phyloP scores from a whole-genome alignment of 352 stramenopile species.

The Phytophthora foliorum region DNA sequence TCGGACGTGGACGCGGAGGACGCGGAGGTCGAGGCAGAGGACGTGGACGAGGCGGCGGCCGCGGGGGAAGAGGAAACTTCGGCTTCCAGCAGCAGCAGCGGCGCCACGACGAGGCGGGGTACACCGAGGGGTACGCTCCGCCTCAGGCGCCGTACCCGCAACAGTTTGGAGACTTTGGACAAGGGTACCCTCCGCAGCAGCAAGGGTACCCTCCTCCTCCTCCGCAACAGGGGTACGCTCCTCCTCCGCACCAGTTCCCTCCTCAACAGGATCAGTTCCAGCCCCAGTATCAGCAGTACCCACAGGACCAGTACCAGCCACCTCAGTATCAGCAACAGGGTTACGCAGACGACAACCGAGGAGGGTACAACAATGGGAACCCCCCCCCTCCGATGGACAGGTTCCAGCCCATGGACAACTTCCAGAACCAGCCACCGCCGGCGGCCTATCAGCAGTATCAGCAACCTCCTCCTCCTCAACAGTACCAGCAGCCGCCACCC shows the following conservation, averaged over 20 bases:
- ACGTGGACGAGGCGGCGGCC: conserved; percentile 37
- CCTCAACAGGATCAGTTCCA: conserved; percentile 15
- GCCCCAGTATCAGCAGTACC: conserved; percentile 24
- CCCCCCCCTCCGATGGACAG: conserved; percentile 19
- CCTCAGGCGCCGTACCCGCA: conserved; percentile 14
- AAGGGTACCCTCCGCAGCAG: conserved; percentile 21
- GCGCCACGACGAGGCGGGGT: conserved; percentile 29
- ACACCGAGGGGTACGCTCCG: conserved; percentile 20
- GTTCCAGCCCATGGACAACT: conserved; percentile 23
- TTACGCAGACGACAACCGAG: conserved; percentile 21
- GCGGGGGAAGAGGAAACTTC: conserved; percentile 16
- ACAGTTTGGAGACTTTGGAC: conserved; percentile 12
- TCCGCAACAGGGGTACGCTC: conserved; percentile 17
- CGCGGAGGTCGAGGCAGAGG: conserved; percentile 43
- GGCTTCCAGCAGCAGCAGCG: conserved; percentile 40
- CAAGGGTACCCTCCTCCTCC: conserved; percentile 16
- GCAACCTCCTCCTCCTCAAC: conserved; percentile 11
- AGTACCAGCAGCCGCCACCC: conserved; percentile 10
- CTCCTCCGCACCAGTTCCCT: not conserved
- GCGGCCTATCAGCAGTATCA: conserved; percentile 19
- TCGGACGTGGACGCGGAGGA: conserved; percentile 39
- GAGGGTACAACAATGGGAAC: conserved; percentile 22
- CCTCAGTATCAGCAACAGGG: conserved; percentile 22
- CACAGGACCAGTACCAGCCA: conserved; percentile 19
- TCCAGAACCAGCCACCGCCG: conserved; percentile 27